These are phyloP conservation scores for Gamarada debralockiae DNA, from an alignment of 495 filamentous ascomycete genomes.

Conservation along the genomic window DNA sequence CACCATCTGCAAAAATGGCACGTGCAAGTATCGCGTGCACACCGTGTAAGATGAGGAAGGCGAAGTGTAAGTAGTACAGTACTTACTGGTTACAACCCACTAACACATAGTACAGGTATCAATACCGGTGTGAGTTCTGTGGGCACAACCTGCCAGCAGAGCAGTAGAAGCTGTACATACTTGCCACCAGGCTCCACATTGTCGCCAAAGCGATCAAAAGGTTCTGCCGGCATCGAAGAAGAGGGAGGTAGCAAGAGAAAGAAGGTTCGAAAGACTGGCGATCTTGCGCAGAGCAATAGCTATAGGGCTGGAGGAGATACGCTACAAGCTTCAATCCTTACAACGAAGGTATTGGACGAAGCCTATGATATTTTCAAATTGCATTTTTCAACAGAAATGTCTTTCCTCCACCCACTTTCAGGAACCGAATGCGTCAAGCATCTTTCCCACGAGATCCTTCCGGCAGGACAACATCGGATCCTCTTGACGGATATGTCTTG, in stretches of 20 bases:
- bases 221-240: slow-evolving; percentile 48
- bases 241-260: slow-evolving; percentile 56
- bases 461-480: slow-evolving; percentile 35
- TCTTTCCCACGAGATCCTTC: slow-evolving; percentile 18
- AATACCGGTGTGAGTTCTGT: slow-evolving; percentile 71
- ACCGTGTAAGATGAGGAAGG: slow-evolving; percentile 75
- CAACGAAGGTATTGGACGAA: slow-evolving; percentile 63
- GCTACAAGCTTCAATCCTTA: slow-evolving; percentile 51
- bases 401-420: slow-evolving; percentile 82
- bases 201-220: slow-evolving; percentile 56
- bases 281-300: slow-evolving; percentile 37
- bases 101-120: slow-evolving; percentile 33
- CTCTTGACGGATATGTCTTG: slow-evolving; percentile 45
- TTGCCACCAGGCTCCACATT: slow-evolving; percentile 48
- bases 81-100: not conserved
- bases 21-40: slow-evolving; percentile 77
- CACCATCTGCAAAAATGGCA: too few species aligned
- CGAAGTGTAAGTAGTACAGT: slow-evolving; percentile 59
- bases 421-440: slow-evolving; percentile 42
- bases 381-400: slow-evolving; percentile 76
- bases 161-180: slow-evolving; percentile 74
- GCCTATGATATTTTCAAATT: slow-evolving; percentile 77
- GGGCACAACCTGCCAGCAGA: slow-evolving; percentile 73
- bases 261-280: slow-evolving; percentile 48
- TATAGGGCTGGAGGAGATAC: slow-evolving; percentile 39